phyloP scores from a whole-genome alignment of 768 basidiomycete genomes.

The Boletus insuetus region DNA sequence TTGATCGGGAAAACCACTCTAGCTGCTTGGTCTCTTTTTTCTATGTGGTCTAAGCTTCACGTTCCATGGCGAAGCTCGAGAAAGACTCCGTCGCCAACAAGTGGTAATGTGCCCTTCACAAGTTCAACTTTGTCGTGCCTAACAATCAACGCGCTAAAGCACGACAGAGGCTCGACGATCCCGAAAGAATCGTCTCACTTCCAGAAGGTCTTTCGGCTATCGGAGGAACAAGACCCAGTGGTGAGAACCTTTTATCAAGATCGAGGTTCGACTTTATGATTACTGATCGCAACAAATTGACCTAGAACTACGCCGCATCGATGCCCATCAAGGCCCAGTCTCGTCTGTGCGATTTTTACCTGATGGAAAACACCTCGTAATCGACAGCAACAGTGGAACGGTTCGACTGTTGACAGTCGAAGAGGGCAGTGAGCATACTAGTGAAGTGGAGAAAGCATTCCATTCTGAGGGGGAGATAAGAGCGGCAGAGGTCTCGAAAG shows the following conservation, averaged over 20 bases:
- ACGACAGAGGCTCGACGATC: background rate
- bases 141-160: slow-evolving; percentile 1
- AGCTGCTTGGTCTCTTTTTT: background rate
- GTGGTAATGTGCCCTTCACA: background rate
- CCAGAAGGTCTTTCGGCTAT: background rate
- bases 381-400: slow-evolving; percentile 4
- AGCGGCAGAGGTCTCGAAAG: slow-evolving; percentile 8
- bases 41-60: slow-evolving; percentile 12
- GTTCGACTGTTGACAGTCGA: slow-evolving; percentile 9
- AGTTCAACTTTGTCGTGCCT: background rate
- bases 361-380: slow-evolving; percentile 7
- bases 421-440: background rate
- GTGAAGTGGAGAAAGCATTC: background rate
- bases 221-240: background rate
- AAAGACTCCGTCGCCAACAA: background rate
- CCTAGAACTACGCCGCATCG: slow-evolving; percentile 5
- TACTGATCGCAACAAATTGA: background rate
- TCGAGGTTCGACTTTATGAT: background rate
- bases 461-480: background rate
- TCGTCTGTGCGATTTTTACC: slow-evolving; percentile 11
- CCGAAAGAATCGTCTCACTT: background rate
- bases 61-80: slow-evolving; percentile 6
- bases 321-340: background rate
- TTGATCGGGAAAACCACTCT: background rate
- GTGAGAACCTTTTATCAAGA: background rate